A percentile compares a stretch with the other conserved stretches of the same genome.
Evolutionary conservation across 1,284 basidiomycete genomes (phyloP).

Genomic region (Phylloboletellus chloephorus): DNA sequence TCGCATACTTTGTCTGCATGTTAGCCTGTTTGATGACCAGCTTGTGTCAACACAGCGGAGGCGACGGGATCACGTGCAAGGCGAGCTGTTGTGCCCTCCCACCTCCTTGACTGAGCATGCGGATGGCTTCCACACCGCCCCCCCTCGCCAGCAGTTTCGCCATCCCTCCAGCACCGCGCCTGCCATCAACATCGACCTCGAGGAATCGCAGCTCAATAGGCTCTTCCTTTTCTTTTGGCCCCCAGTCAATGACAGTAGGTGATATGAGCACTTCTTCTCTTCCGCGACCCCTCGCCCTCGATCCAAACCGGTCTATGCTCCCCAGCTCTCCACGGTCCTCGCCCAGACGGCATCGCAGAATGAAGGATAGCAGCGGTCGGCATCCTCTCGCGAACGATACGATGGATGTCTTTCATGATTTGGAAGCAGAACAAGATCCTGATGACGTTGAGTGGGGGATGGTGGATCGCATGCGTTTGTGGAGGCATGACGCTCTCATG

Average conservation of each 20-base stretch:
- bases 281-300: conserved; percentile 53
- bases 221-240: conserved; percentile 78
- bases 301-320: conserved; percentile 71
- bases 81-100: conserved; percentile 7
- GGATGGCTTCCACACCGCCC: conserved; percentile 32
- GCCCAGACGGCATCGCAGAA: conserved; percentile 46
- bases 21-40: too few relatives aligned
- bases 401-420: conserved; percentile 68
- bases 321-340: conserved; percentile 65
- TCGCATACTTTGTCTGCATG: neutral
- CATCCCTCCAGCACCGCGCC: conserved; percentile 24
- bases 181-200: conserved; percentile 28
- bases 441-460: conserved; percentile 73
- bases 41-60: too few relatives aligned
- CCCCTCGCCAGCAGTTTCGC: conserved; percentile 25
- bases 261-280: conserved; percentile 53
- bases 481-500: conserved; percentile 97
- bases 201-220: conserved; percentile 58
- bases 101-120: neutral
- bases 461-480: conserved; percentile 92
- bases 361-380: conserved; percentile 44
- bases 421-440: conserved; percentile 51
- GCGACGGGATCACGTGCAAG: conserved; percentile 23
- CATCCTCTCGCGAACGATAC: conserved; percentile 74
- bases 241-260: conserved; percentile 58